These are phyloP conservation scores for Nicotiana knightiana DNA, from an alignment of 257 asterid species.

Conservation along the genomic window DNA sequence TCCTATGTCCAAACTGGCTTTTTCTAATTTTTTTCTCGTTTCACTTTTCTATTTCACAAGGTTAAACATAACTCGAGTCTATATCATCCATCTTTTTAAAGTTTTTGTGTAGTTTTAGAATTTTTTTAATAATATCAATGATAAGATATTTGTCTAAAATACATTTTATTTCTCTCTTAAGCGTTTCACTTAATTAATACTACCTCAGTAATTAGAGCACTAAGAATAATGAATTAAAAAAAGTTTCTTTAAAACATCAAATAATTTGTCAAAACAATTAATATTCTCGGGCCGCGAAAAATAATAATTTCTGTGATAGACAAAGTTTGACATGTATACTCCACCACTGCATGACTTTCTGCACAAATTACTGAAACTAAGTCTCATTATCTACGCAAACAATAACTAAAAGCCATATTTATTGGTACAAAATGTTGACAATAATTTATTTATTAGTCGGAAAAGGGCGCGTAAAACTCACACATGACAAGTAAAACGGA, in stretches of 20 bases:
- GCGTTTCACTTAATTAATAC: background rate
- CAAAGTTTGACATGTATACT: background rate
- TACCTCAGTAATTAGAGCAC: too few relatives aligned
- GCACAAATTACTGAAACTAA: background rate
- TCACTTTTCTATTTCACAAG: too few relatives aligned
- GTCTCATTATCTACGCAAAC: background rate
- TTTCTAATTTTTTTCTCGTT: too few relatives aligned
- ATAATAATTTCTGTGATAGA: background rate
- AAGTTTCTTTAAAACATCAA: too few relatives aligned
- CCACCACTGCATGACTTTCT: background rate
- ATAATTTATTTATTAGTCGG: background rate
- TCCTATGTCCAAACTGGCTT: too few relatives aligned
- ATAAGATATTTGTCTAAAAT: background rate
- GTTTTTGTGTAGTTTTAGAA: too few relatives aligned
- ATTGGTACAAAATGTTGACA: background rate
- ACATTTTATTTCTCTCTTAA: background rate
- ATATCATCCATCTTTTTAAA: too few relatives aligned
- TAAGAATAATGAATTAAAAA: background rate
- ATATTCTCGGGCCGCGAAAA: too few relatives aligned
- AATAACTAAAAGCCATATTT: background rate
- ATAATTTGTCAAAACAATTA: background rate
- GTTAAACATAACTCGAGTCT: too few relatives aligned
- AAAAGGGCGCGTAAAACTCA: too few relatives aligned
- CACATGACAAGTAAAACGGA: too few relatives aligned
- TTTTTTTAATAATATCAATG: too few relatives aligned